Conservation (phyloP, 2,329 filamentous ascomycete species). For the Penicillium sp. region DNA sequence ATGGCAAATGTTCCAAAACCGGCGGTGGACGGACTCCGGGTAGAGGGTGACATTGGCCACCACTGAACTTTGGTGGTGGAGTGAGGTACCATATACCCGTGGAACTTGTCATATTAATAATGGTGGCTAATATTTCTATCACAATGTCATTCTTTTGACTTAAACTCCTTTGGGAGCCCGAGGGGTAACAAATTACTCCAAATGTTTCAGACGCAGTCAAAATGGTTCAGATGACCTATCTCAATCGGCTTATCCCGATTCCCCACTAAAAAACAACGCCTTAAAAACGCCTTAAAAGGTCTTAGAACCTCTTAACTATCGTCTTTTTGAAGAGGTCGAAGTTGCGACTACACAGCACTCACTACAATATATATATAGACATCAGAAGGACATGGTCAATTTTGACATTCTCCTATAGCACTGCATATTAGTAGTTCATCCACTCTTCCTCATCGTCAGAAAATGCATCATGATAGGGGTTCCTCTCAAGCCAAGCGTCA, state of each 20-base stretch:
- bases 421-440: neutral
- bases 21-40: slow-evolving; percentile 17
- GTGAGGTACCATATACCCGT: slow-evolving; percentile 14
- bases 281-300: neutral
- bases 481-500: neutral
- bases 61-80: slow-evolving; percentile 12
- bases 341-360: neutral
- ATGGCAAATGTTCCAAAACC: slow-evolving; percentile 18
- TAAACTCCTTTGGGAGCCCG: slow-evolving; percentile 6
- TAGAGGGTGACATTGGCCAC: slow-evolving; percentile 18
- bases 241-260: neutral
- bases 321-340: neutral
- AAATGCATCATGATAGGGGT: neutral
- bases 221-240: neutral
- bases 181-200: neutral
- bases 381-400: neutral
- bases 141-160: neutral
- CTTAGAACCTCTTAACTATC: neutral
- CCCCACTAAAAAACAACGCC: neutral
- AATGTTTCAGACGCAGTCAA: neutral
- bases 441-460: neutral
- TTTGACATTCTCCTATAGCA: neutral
- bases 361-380: neutral
- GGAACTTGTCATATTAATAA: neutral
- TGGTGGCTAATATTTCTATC: too few species aligned